Evolutionary conservation across 208 protist species (phyloP), one percentile per base, ranked within the genome.

Genomic region (Crithidia acanthocephali): DNA sequence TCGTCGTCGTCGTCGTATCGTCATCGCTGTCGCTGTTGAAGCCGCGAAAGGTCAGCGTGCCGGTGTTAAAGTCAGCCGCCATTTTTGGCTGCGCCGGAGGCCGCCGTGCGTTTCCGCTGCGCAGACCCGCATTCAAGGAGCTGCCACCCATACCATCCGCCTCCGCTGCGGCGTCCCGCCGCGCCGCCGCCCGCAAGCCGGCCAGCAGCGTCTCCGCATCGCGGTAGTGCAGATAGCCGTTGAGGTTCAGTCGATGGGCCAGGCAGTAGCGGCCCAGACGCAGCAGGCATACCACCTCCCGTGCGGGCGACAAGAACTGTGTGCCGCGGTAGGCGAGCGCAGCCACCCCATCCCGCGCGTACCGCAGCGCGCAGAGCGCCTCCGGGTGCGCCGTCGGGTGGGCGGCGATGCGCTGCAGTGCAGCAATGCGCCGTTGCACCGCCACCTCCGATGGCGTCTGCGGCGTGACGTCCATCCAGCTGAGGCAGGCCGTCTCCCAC

Each of bases 61-160:
- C 91, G 13, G 87, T 88, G 68, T 86, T 84, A 75, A 84, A 90
- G 67, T 96, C 82, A 2, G 82, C 88, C 18, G 83, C 42, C 68
- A 93, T 88, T 22, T 74, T 71, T 15, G 84, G 15, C 4, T 22
- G 28, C 25, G 64, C 55, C 5, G 59, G 51, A 4, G 56, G 53
- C 9, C 33, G 53, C 13, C 30, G 45, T 25, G 27, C n/a, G 9
- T 1, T 40, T 18, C 63, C 63, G 16, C 40, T 37, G n/a, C 28
- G 18, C 28, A 28, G 20, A 0, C 40, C 25, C 15, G 30, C 52
- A 23, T 33, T 15, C 27, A 27, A 18, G 10, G 27, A 16, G 18
- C 32, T 51, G 0, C 18, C 22, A 27, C 10, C 22, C 22, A 23
- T 9, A n/a, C 45, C 25, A 13, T 30, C 56, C 1, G 58, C 25